Percentiles rank a stretch among this genome's conserved stretches.
These are phyloP conservation scores for Avicennia marina DNA, from an alignment of 257 asterid genomes.

Conservation along the genomic window DNA sequence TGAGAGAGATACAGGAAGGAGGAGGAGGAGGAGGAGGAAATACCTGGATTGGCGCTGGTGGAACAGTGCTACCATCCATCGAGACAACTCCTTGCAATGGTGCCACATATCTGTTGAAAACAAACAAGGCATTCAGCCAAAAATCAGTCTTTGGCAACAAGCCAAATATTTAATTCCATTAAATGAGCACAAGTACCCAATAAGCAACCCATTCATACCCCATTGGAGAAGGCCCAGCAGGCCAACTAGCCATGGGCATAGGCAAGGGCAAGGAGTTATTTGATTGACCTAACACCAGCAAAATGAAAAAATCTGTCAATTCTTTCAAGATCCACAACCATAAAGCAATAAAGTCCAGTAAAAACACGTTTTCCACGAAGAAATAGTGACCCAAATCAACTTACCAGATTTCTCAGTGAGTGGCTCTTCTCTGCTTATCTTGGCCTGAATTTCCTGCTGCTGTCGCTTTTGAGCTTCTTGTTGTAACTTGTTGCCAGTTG, in stretches of 20 bases:
- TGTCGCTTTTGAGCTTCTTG: slow-evolving; percentile 32
- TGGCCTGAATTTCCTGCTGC: too few relatives aligned
- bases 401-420: slow-evolving; percentile 57
- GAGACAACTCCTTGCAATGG: slow-evolving; percentile 86
- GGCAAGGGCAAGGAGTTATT: slow-evolving; percentile 55
- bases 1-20: not conserved
- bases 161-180: too few relatives aligned
- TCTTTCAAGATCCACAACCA: too few relatives aligned
- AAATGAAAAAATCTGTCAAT: too few relatives aligned
- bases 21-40: not conserved
- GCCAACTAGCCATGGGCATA: slow-evolving; percentile 81
- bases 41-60: slow-evolving; percentile 75
- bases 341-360: too few relatives aligned
- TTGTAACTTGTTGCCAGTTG: slow-evolving; percentile 32
- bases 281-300: slow-evolving; percentile 73
- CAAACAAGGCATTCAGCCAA: slow-evolving; percentile 25
- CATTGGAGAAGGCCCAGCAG: slow-evolving; percentile 89
- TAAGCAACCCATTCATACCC: slow-evolving; percentile 64
- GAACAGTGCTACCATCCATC: slow-evolving; percentile 57
- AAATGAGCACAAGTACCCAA: slow-evolving; percentile 10
- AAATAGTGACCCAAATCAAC: slow-evolving; percentile 9
- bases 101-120: slow-evolving; percentile 66
- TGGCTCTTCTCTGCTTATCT: slow-evolving; percentile 44
- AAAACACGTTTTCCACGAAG: too few relatives aligned
- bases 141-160: too few relatives aligned